Base-by-base conservation (phyloP, 2,329 filamentous ascomycete species). In the Paraphaeosphaeria sporulosa region DNA sequence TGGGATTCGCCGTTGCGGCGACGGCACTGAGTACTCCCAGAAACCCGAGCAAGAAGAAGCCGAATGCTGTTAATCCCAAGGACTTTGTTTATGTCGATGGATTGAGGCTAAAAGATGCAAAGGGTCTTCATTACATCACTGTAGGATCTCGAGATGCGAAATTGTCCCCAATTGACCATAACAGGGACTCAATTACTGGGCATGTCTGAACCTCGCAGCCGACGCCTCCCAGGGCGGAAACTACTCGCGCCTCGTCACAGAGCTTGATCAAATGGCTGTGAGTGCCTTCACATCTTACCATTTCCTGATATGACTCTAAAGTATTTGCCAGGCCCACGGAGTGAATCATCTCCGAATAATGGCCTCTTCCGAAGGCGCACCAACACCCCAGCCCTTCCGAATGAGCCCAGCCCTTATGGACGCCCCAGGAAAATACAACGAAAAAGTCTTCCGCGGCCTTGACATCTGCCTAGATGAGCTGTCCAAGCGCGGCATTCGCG, bases 291-390 rank as follows among this genome's bases (percentile, higher is more conserved):
- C n/a, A 1, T 23, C 5, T 4, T 13, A 13, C 12, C 10, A 1
- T 36, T 4, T n/a, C 25, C 15, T 17, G 6, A 17, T 10, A 36
- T 27, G n/a, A 19, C 34, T 17, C 4, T 17, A 12, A n/a, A 2
- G 5, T 13, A 7, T 34, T 21, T 25, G 19, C 30, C 10, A 55
- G 52, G 71, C 72, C 6, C 73, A 76, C 50, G 77, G 77, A 3
- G 70, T 79, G 13, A 79, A 79, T 36, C 77, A 79, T 57, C 70
- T 79, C 3, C 76, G 77, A 12, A 75, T 79, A 43, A 79, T 79
- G 77, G 77, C 77, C 4, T 65, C 71, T 0, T 79, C 77, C 6
- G 77, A 79, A 61, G 77, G 77, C 6, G 73, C 75, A 6, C 75
- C 76, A 23, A 78, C 75, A 13, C 67, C 67, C 0, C 77, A 79